These are phyloP conservation scores for Saprolegnia diclina DNA, from an alignment of 352 stramenopile genomes.

Conservation along the genomic window DNA sequence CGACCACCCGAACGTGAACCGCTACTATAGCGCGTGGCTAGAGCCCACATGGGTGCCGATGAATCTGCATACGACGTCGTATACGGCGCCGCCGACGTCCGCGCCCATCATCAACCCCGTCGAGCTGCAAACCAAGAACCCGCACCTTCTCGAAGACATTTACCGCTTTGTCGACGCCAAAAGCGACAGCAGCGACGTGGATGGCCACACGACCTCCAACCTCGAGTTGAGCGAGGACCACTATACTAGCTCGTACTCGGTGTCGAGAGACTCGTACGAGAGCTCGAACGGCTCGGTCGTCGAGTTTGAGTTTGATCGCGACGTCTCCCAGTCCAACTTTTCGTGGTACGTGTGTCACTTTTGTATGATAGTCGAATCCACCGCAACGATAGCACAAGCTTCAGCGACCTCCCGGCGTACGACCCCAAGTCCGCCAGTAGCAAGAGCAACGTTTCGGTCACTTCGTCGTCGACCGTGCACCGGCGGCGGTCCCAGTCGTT, in stretches of 20 bases:
- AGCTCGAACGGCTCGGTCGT: slow-evolving; percentile 3
- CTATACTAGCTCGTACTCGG: slow-evolving; percentile 2
- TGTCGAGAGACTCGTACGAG: slow-evolving; percentile 5
- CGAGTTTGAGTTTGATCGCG: slow-evolving; percentile 1
- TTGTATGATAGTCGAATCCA: not conserved
- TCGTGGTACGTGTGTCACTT: not conserved
- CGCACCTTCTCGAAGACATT: slow-evolving; percentile 24
- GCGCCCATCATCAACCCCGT: slow-evolving; percentile 3
- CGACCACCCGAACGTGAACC: slow-evolving; percentile 28
- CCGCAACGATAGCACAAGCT: not conserved
- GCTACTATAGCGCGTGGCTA: slow-evolving; percentile 27
- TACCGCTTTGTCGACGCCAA: slow-evolving; percentile 23
- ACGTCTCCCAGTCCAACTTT: slow-evolving; percentile 3
- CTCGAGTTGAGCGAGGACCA: not conserved
- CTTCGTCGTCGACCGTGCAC: not conserved
- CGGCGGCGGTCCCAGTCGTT: slow-evolving; percentile 1
- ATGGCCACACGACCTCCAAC: not conserved
- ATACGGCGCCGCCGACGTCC: not conserved
- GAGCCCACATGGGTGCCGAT: slow-evolving; percentile 27
- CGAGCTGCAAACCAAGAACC: slow-evolving; percentile 20
- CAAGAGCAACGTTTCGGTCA: not conserved
- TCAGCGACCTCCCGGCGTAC: slow-evolving; percentile 24
- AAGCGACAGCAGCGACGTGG: slow-evolving; percentile 2
- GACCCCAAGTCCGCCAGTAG: not conserved
- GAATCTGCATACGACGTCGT: not conserved